These are phyloP conservation scores for Myriosclerotinia curreyana DNA, from an alignment of 2,329 filamentous ascomycete genomes.

Conservation along the genomic window DNA sequence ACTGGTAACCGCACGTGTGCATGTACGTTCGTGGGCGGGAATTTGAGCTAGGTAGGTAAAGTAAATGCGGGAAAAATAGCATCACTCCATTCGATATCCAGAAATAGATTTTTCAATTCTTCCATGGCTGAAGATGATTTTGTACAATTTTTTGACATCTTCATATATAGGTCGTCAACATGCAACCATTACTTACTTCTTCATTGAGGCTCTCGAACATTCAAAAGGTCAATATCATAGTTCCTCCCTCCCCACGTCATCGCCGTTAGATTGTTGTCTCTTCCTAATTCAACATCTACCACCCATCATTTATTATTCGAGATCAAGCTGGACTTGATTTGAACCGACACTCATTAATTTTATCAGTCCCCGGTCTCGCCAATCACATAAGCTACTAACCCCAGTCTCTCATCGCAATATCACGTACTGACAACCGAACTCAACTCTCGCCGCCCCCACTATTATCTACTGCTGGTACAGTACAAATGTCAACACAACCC, in stretches of 20 bases:
- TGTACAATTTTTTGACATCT: slow-evolving; percentile 12
- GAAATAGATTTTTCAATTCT: slow-evolving; percentile 22
- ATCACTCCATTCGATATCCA: slow-evolving; percentile 32
- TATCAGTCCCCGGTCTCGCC: slow-evolving; percentile 39
- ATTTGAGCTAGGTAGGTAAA: slow-evolving; percentile 39
- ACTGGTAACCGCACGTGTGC: slow-evolving; percentile 37
- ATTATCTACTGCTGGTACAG: slow-evolving; percentile 33
- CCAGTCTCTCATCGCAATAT: slow-evolving; percentile 22
- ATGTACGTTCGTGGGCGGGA: slow-evolving; percentile 29
- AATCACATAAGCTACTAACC: slow-evolving; percentile 28
- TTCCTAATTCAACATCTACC: slow-evolving; percentile 11
- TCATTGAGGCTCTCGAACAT: slow-evolving; percentile 21
- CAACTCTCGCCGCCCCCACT: slow-evolving; percentile 31
- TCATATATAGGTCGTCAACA: slow-evolving; percentile 22
- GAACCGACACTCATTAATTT: slow-evolving; percentile 42
- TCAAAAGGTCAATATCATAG: slow-evolving; percentile 13
- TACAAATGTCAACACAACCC: slow-evolving; percentile 63
- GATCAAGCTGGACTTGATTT: slow-evolving; percentile 41
- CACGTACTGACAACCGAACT: slow-evolving; percentile 22
- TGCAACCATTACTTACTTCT: slow-evolving; percentile 20
- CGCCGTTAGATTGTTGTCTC: slow-evolving; percentile 14
- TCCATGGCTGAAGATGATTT: slow-evolving; percentile 20
- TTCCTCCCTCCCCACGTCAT: slow-evolving; percentile 13
- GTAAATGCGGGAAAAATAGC: slow-evolving; percentile 38
- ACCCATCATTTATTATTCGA: slow-evolving; percentile 22